Conservation (phyloP, 2,329 filamentous ascomycete genomes). For the Hypocreales sp. region DNA sequence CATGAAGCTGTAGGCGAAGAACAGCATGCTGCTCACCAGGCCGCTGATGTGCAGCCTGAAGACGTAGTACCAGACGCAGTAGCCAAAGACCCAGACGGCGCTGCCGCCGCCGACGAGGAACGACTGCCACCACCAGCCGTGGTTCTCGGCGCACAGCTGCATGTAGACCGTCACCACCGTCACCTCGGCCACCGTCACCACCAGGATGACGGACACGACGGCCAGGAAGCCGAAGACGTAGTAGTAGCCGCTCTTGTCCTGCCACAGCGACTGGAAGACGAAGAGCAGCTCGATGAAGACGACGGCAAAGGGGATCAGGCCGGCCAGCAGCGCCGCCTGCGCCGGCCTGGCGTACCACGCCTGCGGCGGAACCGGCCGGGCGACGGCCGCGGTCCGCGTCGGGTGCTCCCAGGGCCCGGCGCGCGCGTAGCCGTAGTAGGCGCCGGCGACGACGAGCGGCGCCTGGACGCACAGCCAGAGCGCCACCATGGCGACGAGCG, state of each 20-base stretch:
- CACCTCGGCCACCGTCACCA: conserved; percentile 67
- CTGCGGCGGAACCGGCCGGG: conserved; percentile 60
- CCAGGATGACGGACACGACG: conserved; percentile 55
- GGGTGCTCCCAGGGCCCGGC: conserved; percentile 64
- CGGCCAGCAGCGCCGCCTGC: conserved; percentile 53
- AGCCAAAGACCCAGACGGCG: conserved; percentile 67
- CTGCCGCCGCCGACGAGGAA: conserved; percentile 67
- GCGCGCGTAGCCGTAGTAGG: conserved; percentile 58
- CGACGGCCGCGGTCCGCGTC: conserved; percentile 56
- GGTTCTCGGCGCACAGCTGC: conserved; percentile 71
- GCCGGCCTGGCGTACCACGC: conserved; percentile 57
- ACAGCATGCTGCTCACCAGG: conserved; percentile 63
- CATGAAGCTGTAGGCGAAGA: conserved; percentile 74
- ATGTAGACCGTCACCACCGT: conserved; percentile 73
- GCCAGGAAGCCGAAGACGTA: conserved; percentile 81
- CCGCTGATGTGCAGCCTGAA: conserved; percentile 69
- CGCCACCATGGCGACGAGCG: conserved; percentile 53
- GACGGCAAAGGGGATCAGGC: conserved; percentile 70
- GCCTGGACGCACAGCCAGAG: conserved; percentile 80
- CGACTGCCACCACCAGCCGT: conserved; percentile 87
- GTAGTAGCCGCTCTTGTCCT: conserved; percentile 84
- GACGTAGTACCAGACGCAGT: conserved; percentile 73
- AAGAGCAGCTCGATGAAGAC: conserved; percentile 80
- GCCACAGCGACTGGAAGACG: conserved; percentile 76
- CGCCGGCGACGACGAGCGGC: conserved; percentile 67